Evolutionary conservation across 2,329 filamentous ascomycete genomes (phyloP).

Genomic region (Nemania serpens): DNA sequence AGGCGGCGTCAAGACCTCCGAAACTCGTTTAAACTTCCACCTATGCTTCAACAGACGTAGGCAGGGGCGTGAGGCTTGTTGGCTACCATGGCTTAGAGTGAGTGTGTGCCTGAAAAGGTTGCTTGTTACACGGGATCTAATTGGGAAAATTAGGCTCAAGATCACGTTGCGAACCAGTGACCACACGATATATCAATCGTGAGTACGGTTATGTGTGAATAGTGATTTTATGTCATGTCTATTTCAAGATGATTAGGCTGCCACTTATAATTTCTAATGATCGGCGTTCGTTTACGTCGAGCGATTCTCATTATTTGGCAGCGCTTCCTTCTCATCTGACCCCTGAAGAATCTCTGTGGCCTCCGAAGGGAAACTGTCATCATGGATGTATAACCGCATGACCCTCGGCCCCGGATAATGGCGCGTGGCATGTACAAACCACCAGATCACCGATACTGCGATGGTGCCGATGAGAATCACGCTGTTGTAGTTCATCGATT

Average conservation of each 20-base stretch:
- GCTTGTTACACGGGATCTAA: too few relatives aligned
- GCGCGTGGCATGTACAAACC: constrained; percentile 48
- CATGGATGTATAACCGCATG: constrained; percentile 50
- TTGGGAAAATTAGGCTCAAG: too few relatives aligned
- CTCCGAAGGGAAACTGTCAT: constrained; percentile 29
- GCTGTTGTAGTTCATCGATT: constrained; percentile 58
- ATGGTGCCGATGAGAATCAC: constrained; percentile 57
- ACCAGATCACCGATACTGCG: constrained; percentile 54
- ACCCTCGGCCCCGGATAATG: constrained; percentile 58
- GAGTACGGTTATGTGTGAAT: too few relatives aligned
- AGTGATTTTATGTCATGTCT: neutral
- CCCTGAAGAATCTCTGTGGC: constrained; percentile 20
- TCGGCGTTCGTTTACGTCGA: neutral
- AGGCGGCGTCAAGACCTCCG: constrained; percentile 23
- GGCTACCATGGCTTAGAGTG: too few relatives aligned
- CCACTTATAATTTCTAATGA: neutral
- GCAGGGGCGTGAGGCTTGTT: too few relatives aligned
- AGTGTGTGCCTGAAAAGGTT: too few relatives aligned
- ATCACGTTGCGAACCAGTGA: neutral
- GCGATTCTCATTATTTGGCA: neutral
- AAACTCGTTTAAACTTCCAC: neutral
- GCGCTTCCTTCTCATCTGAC: neutral
- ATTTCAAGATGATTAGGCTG: neutral
- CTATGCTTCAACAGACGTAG: too few relatives aligned
- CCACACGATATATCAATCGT: neutral